Evolutionary conservation across 139 green algal species (phyloP).

Genomic region (Pseudopediastrum boryanum): DNA sequence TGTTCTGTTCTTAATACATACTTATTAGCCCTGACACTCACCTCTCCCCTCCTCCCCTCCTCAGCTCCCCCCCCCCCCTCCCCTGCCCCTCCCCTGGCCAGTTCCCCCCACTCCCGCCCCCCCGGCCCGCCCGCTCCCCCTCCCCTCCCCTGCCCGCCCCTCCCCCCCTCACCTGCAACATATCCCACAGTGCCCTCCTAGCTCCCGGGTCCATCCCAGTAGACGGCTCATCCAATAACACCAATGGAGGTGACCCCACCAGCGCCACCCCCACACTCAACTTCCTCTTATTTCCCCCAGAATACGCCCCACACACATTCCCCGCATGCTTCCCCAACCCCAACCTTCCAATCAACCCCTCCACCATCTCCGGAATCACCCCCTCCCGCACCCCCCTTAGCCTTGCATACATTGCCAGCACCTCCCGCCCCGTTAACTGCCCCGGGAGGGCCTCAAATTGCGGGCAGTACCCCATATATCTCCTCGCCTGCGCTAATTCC

Average conservation of each 20-base stretch:
- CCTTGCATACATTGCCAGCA: constrained; percentile 70
- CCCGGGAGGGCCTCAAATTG: constrained; percentile 68
- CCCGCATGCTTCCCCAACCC: constrained; percentile 55
- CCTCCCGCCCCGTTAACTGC: constrained; percentile 65
- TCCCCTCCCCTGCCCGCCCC: background rate
- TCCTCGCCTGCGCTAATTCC: constrained; percentile 47
- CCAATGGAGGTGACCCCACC: constrained; percentile 64
- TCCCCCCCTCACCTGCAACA: constrained; percentile 14
- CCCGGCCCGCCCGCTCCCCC: too few relatives aligned
- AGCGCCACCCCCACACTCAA: constrained; percentile 79
- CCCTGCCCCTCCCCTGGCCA: too few relatives aligned
- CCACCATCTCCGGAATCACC: constrained; percentile 27
- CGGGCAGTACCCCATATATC: constrained; percentile 77
- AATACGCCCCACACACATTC: constrained; percentile 48
- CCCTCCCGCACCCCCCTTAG: background rate
- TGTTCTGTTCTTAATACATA: too few relatives aligned
- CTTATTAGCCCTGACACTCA: too few relatives aligned
- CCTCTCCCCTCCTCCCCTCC: too few relatives aligned
- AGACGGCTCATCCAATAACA: constrained; percentile 83
- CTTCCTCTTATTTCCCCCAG: constrained; percentile 81
- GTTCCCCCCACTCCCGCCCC: too few relatives aligned
- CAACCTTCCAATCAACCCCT: constrained; percentile 56
- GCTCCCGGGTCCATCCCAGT: constrained; percentile 70
- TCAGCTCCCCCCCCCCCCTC: too few relatives aligned
- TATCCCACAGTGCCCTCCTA: constrained; percentile 54